phyloP scores from a whole-genome alignment of 306 rosid genomes.

The Dryas alaskensis region DNA sequence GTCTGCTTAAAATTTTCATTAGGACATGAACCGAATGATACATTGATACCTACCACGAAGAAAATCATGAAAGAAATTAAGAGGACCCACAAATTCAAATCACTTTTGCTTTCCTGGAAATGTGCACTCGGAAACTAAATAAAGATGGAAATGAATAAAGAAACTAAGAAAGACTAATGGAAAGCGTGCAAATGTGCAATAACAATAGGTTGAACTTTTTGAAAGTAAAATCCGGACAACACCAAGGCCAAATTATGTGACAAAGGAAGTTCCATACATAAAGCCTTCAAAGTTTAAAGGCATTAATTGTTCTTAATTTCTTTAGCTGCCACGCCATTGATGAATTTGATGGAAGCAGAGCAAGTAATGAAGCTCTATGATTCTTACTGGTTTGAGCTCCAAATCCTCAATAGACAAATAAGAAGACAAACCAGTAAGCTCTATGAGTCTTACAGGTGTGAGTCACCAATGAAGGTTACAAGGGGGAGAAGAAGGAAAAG shows the following conservation, averaged over 20 bases:
- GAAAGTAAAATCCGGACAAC: constrained; percentile 16
- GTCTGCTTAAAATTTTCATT: no score
- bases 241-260: constrained; percentile 38
- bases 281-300: neutral
- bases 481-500: constrained; percentile 24
- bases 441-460: constrained; percentile 44
- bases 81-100: no score
- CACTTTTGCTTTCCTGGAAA: no score
- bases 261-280: no score
- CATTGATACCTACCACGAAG: no score
- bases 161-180: constrained; percentile 1
- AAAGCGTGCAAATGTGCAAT: constrained; percentile 36
- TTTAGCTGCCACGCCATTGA: constrained; percentile 19
- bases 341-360: constrained; percentile 55
- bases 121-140: neutral
- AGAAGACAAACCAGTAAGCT: constrained; percentile 31
- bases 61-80: no score
- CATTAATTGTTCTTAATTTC: neutral
- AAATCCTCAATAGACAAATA: constrained; percentile 31
- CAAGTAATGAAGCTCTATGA: constrained; percentile 52
- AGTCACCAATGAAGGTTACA: constrained; percentile 18
- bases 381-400: constrained; percentile 58
- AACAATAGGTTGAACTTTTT: constrained; percentile 24
- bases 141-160: neutral
- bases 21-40: no score